Evolutionary conservation across 495 filamentous ascomycete species (phyloP).

Genomic region (Podospora australis): DNA sequence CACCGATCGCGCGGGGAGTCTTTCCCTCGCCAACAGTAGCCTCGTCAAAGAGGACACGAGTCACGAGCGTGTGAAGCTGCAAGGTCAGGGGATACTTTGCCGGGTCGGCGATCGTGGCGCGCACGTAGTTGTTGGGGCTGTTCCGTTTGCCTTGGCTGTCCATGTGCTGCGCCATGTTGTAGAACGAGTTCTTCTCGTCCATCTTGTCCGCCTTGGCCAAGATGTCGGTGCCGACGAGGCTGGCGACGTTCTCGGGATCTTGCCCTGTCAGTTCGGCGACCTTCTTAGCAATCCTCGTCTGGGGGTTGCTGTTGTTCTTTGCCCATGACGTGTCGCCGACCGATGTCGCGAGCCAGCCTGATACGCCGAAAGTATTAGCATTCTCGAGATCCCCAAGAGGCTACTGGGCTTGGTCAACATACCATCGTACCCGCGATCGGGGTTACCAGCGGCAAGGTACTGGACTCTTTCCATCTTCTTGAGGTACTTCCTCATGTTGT

Average conservation of each 20-base stretch:
- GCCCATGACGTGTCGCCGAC: slow-evolving; percentile 29
- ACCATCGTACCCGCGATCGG: slow-evolving; percentile 39
- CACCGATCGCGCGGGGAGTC: slow-evolving; percentile 36
- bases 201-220: slow-evolving; percentile 29
- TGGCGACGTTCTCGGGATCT: slow-evolving; percentile 23
- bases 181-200: slow-evolving; percentile 37
- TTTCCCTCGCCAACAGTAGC: slow-evolving; percentile 14
- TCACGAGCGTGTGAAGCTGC: slow-evolving; percentile 42
- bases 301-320: slow-evolving; percentile 17
- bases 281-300: slow-evolving; percentile 27
- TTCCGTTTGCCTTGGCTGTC: slow-evolving; percentile 34
- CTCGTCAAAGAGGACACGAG: slow-evolving; percentile 37
- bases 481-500: slow-evolving; percentile 41
- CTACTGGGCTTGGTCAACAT: too few relatives aligned
- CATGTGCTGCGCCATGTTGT: slow-evolving; percentile 38
- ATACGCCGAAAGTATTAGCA: too few relatives aligned
- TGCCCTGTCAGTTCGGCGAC: slow-evolving; percentile 31
- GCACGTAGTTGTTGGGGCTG: slow-evolving; percentile 38
- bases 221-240: slow-evolving; percentile 33
- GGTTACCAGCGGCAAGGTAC: slow-evolving; percentile 30
- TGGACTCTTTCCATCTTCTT: slow-evolving; percentile 40
- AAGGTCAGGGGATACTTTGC: slow-evolving; percentile 40
- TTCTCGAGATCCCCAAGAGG: too few relatives aligned
- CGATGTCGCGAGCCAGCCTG: slow-evolving; percentile 37
- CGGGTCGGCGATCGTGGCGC: slow-evolving; percentile 38